Conservation (phyloP, 371 early-diverging fungal genomes). For the Batrachochytrium dendrobatidis region DNA sequence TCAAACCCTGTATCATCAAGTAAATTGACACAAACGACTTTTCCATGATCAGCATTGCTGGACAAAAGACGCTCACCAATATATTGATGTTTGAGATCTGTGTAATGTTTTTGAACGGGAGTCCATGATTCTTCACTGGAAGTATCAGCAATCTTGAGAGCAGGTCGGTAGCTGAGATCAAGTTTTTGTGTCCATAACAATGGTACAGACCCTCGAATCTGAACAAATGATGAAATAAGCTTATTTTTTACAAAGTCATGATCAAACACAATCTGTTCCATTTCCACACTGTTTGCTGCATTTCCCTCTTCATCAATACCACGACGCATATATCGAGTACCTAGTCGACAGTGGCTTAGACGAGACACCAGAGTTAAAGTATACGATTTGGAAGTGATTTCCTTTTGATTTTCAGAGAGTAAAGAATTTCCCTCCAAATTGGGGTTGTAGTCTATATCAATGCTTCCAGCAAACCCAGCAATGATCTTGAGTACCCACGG, state of each 20-base stretch:
- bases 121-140: slow-evolving; percentile 28
- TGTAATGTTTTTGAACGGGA: slow-evolving; percentile 31
- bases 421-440: slow-evolving; percentile 12
- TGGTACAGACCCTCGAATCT: slow-evolving; percentile 59
- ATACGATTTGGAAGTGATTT: slow-evolving; percentile 13
- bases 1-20: slow-evolving; percentile 42
- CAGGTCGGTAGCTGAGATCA: slow-evolving; percentile 49
- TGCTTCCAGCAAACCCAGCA: slow-evolving; percentile 38
- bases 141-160: slow-evolving; percentile 29
- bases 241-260: slow-evolving; percentile 30
- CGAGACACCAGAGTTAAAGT: slow-evolving; percentile 48
- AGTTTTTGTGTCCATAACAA: slow-evolving; percentile 56
- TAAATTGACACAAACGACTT: slow-evolving; percentile 42
- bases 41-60: slow-evolving; percentile 26
- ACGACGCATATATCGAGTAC: slow-evolving; percentile 51
- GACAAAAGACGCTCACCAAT: slow-evolving; percentile 17
- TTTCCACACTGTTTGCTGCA: slow-evolving; percentile 58
- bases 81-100: slow-evolving; percentile 33
- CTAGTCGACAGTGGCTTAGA: slow-evolving; percentile 45
- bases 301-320: slow-evolving; percentile 52
- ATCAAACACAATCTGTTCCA: slow-evolving; percentile 52
- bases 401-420: neutral
- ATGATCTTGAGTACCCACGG: slow-evolving; percentile 40
- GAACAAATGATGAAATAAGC: slow-evolving; percentile 37
- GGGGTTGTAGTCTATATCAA: slow-evolving; percentile 24